Base-by-base conservation (phyloP, 306 rosid genomes). In the Dalbergia oliveri region DNA sequence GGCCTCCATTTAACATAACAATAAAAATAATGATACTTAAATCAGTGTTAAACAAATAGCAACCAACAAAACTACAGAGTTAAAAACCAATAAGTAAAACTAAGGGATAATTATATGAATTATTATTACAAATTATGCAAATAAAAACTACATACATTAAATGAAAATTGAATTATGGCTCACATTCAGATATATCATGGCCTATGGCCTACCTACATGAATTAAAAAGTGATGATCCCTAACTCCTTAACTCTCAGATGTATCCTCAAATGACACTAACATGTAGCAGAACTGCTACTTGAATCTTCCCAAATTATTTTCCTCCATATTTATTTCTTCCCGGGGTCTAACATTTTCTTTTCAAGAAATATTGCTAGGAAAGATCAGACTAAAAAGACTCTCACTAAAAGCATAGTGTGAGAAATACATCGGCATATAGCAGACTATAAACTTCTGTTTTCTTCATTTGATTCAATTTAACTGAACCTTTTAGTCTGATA, bases 1-100 rank as follows among this genome's bases (percentile, higher is more conserved):
- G 72, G 92, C 90, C 93, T 72, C 86, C 81, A 76, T 66, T 45
- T 64, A 66, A 69, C 58, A 83, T 18, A 54, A 35, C 62, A 72
- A 77, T 72, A 81, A 56, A 62, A 11, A 67, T 6, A 61, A 79
- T 60, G 66, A 86, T 51, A 66, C 82, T 50, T 60, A 70, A 21
- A 65, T 66, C 60, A 80, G 54, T 72, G 53, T 37, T 73, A 76
- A 65, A 66, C 26, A 76, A 71, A 68, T 21, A 77, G 56, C n/a
- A 64, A 57, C 31, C 6, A 63, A 34, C 23, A 65, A 41, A 81
- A 66, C 75, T 66, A 79, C 15, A 60, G 53, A 11, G 18, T 58
- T 58, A 35, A 59, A 37, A 54, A 7, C 7, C 69, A 58, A 65
- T 19, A 61, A 65, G 33, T 34, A 66, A 67, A 61, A 12, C n/a